Conservation (phyloP, 2,329 filamentous ascomycete species). For the Fusarium sp. region DNA sequence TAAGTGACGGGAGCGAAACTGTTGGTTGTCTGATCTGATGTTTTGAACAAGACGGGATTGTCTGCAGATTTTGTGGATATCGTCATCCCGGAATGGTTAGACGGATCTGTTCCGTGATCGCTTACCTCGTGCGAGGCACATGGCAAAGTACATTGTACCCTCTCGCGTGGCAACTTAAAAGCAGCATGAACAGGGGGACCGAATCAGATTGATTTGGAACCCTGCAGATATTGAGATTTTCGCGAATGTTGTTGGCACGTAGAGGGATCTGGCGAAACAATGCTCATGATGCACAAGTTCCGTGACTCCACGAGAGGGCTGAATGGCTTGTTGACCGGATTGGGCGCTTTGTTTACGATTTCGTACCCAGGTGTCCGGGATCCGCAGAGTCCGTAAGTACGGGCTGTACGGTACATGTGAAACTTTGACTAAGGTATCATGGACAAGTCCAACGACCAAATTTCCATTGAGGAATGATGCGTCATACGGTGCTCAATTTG, state of each 20-base stretch:
- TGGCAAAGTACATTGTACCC: slow-evolving; percentile 42
- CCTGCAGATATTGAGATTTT: slow-evolving; percentile 18
- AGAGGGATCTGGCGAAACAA: neutral
- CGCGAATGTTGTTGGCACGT: neutral
- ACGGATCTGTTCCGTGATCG: slow-evolving; percentile 35
- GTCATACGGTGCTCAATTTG: slow-evolving; percentile 3
- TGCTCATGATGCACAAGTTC: slow-evolving; percentile 7
- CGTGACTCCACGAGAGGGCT: neutral
- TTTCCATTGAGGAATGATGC: neutral
- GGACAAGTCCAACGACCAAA: neutral
- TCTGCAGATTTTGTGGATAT: slow-evolving; percentile 30
- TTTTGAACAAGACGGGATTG: slow-evolving; percentile 1
- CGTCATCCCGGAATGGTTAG: slow-evolving; percentile 34
- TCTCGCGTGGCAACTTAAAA: slow-evolving; percentile 15
- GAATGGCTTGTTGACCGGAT: neutral
- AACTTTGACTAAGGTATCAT: neutral
- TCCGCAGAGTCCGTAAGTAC: neutral
- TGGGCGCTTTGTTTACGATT: neutral
- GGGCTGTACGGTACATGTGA: neutral
- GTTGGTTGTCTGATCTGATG: slow-evolving; percentile 7
- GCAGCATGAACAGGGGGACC: slow-evolving; percentile 20
- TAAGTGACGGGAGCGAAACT: neutral
- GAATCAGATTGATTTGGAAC: slow-evolving; percentile 17
- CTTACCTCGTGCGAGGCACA: slow-evolving; percentile 36
- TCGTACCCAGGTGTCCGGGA: neutral